phyloP scores from a whole-genome alignment of 2,329 filamentous ascomycete genomes.

The Pseudocercospora crystallina region DNA sequence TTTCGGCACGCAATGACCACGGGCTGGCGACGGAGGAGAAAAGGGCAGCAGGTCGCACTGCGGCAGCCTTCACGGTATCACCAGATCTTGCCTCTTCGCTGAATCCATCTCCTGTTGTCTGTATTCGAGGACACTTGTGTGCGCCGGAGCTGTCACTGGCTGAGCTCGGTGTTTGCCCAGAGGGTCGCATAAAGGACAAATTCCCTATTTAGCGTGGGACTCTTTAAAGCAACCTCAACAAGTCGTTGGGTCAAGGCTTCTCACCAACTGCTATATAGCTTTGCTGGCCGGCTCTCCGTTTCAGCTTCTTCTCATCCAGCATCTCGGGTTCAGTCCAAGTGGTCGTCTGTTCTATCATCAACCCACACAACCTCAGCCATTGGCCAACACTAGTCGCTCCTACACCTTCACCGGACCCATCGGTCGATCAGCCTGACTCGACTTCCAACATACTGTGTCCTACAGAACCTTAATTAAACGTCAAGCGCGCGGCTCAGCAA shows the following conservation, averaged over 20 bases:
- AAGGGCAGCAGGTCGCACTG: slow-evolving; percentile 33
- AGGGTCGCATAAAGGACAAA: slow-evolving; percentile 30
- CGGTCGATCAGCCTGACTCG: slow-evolving; percentile 10
- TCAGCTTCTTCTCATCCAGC: slow-evolving; percentile 24
- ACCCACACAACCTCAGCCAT: slow-evolving; percentile 3
- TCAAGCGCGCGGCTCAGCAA: too few relatives aligned
- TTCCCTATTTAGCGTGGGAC: slow-evolving; percentile 18
- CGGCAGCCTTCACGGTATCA: slow-evolving; percentile 35
- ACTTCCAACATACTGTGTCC: neutral
- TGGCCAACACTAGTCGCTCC: slow-evolving; percentile 11
- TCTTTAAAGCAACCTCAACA: slow-evolving; percentile 22
- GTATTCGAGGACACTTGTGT: slow-evolving; percentile 33
- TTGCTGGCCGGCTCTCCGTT: slow-evolving; percentile 23
- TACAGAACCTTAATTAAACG: too few relatives aligned
- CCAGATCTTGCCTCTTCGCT: slow-evolving; percentile 36
- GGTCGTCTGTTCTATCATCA: neutral
- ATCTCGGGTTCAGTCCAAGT: neutral
- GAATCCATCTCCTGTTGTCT: slow-evolving; percentile 32
- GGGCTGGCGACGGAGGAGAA: slow-evolving; percentile 26
- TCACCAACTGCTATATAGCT: slow-evolving; percentile 26
- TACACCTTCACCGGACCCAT: slow-evolving; percentile 3
- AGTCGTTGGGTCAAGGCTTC: slow-evolving; percentile 17
- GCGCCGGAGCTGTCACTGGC: slow-evolving; percentile 36
- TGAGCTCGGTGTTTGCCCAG: slow-evolving; percentile 24
- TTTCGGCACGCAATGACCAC: slow-evolving; percentile 33